Conservation (phyloP, 2,329 filamentous ascomycete species). For the Colletotrichum sansevieriae region DNA sequence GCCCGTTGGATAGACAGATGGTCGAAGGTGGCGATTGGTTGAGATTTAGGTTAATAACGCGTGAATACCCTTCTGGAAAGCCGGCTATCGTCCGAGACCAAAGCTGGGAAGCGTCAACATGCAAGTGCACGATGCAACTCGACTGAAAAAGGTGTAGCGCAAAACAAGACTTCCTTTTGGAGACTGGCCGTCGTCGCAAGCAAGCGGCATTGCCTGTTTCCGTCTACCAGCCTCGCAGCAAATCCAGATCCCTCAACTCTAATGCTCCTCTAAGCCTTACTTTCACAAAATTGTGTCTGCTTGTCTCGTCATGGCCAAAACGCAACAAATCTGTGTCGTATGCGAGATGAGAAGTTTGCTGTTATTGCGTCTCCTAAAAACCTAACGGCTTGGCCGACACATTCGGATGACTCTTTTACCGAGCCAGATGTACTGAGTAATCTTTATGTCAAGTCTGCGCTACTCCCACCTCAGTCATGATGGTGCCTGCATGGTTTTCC, state of each 20-base stretch:
- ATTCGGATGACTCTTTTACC: conserved; percentile 5
- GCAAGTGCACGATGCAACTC: too few relatives aligned
- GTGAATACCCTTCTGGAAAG: background rate
- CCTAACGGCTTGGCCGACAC: background rate
- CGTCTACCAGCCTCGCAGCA: too few relatives aligned
- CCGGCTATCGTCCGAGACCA: background rate
- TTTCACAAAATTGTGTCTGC: too few relatives aligned
- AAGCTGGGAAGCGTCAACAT: background rate
- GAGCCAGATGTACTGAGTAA: background rate
- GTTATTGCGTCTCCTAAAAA: background rate
- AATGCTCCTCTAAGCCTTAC: too few relatives aligned
- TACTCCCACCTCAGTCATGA: background rate
- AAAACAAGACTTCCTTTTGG: too few relatives aligned
- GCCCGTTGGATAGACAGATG: background rate
- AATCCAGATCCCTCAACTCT: too few relatives aligned
- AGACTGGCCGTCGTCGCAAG: too few relatives aligned
- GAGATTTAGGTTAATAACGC: background rate
- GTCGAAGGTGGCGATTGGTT: background rate
- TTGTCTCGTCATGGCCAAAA: background rate
- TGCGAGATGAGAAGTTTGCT: conserved; percentile 12
- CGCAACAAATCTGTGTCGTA: background rate
- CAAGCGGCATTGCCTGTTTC: too few relatives aligned
- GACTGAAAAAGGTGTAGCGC: too few relatives aligned
- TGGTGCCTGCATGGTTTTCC: background rate
- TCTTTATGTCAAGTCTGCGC: background rate